Evolutionary conservation across 257 asterid species (phyloP).

Genomic region (Scutellaria minor): DNA sequence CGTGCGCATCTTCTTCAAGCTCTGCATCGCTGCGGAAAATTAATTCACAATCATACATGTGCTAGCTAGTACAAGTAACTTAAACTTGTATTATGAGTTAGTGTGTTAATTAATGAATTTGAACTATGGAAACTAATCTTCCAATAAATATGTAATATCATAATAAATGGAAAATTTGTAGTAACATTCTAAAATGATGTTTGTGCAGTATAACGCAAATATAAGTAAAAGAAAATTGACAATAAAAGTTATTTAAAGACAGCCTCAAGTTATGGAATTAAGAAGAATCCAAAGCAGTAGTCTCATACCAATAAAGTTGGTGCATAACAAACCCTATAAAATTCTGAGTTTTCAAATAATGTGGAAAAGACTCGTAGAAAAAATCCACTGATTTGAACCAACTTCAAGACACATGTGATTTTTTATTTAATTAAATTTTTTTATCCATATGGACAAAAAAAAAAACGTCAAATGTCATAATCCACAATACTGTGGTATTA

Average conservation of each 20-base stretch:
- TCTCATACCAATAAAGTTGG: slow-evolving; percentile 5
- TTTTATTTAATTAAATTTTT: neutral
- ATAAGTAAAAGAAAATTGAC: too few species aligned
- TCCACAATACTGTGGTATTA: slow-evolving; percentile 27
- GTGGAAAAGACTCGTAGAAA: neutral
- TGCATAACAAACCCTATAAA: slow-evolving; percentile 16
- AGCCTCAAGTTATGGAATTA: neutral
- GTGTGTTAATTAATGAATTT: neutral
- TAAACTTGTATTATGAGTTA: neutral
- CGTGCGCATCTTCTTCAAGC: too few species aligned
- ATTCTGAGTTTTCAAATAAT: slow-evolving; percentile 1
- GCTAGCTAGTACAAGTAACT: neutral
- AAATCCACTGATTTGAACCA: slow-evolving; percentile 10
- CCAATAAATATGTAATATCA: neutral
- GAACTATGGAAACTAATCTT: too few species aligned
- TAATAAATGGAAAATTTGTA: too few species aligned
- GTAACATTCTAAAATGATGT: neutral
- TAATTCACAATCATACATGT: neutral
- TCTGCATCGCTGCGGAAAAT: neutral
- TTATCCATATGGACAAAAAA: slow-evolving; percentile 10
- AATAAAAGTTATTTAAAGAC: neutral
- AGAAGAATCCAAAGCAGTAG: slow-evolving; percentile 29
- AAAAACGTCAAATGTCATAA: slow-evolving; percentile 17
- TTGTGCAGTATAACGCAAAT: too few species aligned
- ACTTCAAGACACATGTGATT: neutral